phyloP scores from a whole-genome alignment of 169 alveolate genomes.

The Plasmodium cynomolgi region DNA sequence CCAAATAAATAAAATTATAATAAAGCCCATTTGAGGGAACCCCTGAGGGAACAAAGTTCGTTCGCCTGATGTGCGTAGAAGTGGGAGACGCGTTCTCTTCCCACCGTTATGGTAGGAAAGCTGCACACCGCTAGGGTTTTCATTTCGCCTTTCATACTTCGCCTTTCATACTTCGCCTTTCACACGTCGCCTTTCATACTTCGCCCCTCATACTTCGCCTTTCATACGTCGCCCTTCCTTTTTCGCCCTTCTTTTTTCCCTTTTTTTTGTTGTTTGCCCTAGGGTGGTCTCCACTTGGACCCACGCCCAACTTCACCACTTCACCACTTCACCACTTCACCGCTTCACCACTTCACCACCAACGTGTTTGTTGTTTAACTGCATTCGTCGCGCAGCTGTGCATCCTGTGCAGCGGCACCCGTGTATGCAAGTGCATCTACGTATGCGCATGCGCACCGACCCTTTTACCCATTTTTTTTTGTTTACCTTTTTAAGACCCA shows the following conservation, averaged over 20 bases:
- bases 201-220: background rate
- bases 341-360: background rate
- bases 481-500: background rate
- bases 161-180: background rate
- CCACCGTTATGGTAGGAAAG: background rate
- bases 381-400: background rate
- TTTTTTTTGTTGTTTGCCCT: background rate
- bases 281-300: background rate
- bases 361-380: background rate
- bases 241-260: background rate
- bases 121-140: background rate
- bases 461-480: background rate
- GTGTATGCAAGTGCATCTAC: background rate
- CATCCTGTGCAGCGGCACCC: background rate
- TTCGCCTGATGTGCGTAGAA: background rate
- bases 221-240: too few relatives aligned
- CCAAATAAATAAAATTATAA: conserved; percentile 47
- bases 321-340: background rate
- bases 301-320: background rate
- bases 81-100: background rate
- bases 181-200: background rate
- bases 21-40: conserved; percentile 17
- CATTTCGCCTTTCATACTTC: background rate
- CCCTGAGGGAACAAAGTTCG: background rate
- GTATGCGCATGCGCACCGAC: background rate